Evolutionary conservation across 2,329 filamentous ascomycete genomes (phyloP), one percentile per base, ranked within the genome.

Genomic region (Incumbomyces delicatus): DNA sequence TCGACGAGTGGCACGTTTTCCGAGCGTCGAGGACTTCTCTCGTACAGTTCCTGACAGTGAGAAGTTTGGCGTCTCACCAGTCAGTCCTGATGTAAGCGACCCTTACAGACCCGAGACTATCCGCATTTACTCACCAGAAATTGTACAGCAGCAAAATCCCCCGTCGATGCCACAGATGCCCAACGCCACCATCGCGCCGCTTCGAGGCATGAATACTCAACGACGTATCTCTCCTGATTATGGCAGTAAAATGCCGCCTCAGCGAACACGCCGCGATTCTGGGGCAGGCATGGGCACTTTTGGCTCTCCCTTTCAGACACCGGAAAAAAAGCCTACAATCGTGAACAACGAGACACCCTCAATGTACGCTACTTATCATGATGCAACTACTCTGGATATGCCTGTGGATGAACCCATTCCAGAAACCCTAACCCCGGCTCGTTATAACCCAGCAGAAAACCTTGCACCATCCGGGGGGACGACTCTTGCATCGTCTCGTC

Each of bases 51-150:
- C 50, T 31, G 46, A 57, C 31, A 54, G 56, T 45, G 52, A 59
- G n/a, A 56, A 57, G 39, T 47, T 46, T 32, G 52, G 50, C 46
- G 32, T 53, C 48, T 16, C 50, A 40, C 30, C 38, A 43, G 29
- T 43, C 36, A 44, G 38, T 39, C 42, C 44, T 8, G 41, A 41
- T 12, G 40, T 56, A 44, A 50, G 46, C 20, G 48, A 42, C 20
- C 50, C 55, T 29, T 46, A 57, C 32, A 69, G 64, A 32, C 68
- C 61, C 11, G 69, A 72, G 52, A 72, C 64, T 50, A 72, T 72
- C 50, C 66, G 62, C 43, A 63, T 73, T 3, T 72, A 70, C 51
- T 68, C 67, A 13, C 70, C 70, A 1, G 57, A 58, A 33, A 58
- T 64, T 3, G 41, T 49, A 12, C 45, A 47, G 32, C 48, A 46